Evolutionary conservation across 1,284 basidiomycete genomes (phyloP), one percentile per base, ranked within the genome.

Genomic region (Microbotryum saponariae): DNA sequence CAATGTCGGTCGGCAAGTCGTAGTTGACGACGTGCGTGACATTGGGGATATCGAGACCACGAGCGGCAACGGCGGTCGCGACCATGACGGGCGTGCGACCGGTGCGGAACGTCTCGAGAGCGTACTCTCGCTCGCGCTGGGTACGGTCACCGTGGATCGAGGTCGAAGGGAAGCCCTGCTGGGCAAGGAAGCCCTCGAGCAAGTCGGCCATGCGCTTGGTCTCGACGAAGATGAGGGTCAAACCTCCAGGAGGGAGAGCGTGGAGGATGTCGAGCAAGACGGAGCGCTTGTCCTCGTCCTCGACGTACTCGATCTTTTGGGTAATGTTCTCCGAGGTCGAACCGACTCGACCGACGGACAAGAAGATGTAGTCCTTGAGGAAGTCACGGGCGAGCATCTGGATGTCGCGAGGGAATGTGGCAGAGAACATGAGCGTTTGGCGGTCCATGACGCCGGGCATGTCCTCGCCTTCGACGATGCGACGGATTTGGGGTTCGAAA

Each of bases 281-380:
- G 42, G 91, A 97, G 73, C 91, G 89, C 81, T 99, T 99, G 81
- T 98, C 96, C 8, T 81, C 75, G 76, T 99, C 96, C 78, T 99
- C 96, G 62, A 98, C 96, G 74, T 92, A 98, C 78, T 99, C 96
- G 73, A 99, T 84, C 79, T 78, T 93, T 80, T 99, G 96, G 0
- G 94, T 98, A 76, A 99, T 98, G 81, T 98, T 98, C 82, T 98
- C 96, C 50, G 91, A 96, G 20, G 96, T 98, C 56, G 89, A 93
- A 65, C 96, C 96, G 62, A 98, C 96, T 75, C 96, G 90, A 29
- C 96, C 96, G 64, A 99, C 96, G 55, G 91, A 94, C 53, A 99
- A 84, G 85, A 98, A 98, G 75, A 98, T 86, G 79, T 97, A 97
- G 70, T 82, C 80, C 72, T 77, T 78, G 63, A 77, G 71, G 82